Evolutionary conservation across 768 basidiomycete species (phyloP).

Genomic region (Boletus bicolor): DNA sequence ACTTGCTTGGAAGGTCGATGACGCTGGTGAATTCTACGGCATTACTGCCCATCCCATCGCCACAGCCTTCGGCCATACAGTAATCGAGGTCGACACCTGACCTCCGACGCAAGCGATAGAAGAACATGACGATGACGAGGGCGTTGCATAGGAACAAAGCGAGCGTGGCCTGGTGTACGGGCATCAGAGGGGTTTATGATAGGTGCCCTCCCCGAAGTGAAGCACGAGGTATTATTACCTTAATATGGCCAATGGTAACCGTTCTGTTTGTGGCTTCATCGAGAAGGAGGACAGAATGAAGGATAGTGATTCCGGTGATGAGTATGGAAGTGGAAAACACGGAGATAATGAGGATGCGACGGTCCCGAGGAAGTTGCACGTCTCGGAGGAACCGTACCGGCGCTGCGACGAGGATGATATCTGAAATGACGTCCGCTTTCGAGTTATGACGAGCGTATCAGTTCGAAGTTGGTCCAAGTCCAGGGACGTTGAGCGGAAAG

Average conservation of each 20-base stretch:
- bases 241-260: constrained; percentile 20
- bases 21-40: constrained; percentile 15
- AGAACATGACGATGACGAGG: constrained; percentile 18
- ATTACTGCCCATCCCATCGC: neutral
- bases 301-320: constrained; percentile 20
- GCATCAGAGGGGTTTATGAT: neutral
- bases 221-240: constrained; percentile 10
- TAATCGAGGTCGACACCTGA: neutral
- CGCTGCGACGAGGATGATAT: constrained; percentile 15
- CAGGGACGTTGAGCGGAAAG: neutral
- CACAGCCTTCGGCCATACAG: neutral
- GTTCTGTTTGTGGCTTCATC: neutral
- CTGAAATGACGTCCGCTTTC: constrained; percentile 24
- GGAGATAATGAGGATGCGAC: constrained; percentile 21
- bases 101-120: constrained; percentile 13
- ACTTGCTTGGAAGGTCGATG: constrained; percentile 18
- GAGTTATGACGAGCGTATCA: neutral
- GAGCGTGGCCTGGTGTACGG: constrained; percentile 13
- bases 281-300: constrained; percentile 24
- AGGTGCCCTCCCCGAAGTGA: neutral
- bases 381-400: constrained; percentile 17
- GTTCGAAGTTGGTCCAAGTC: neutral
- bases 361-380: constrained; percentile 10
- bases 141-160: constrained; percentile 22
- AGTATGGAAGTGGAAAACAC: constrained; percentile 23